phyloP scores from a whole-genome alignment of 345 rosid genomes.

The Erucastrum elatum region DNA sequence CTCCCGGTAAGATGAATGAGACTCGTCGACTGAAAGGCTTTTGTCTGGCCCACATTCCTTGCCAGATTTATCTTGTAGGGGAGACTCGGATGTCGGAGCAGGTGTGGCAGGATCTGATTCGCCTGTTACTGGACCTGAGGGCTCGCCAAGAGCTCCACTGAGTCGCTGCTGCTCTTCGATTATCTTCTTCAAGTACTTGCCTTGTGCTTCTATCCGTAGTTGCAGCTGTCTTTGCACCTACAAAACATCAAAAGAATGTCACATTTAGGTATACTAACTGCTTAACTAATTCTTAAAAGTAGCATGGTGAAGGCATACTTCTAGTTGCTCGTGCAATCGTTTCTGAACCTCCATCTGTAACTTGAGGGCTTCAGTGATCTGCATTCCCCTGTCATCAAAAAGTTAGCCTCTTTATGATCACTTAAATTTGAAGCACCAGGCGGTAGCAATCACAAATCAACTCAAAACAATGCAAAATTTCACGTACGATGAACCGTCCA shows the following conservation, averaged over 20 bases:
- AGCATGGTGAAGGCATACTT: constrained; percentile 59
- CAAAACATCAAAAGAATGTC: constrained; percentile 25
- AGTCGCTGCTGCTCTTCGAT: constrained; percentile 96
- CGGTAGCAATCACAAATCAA: constrained; percentile 18
- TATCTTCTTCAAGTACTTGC: constrained; percentile 95
- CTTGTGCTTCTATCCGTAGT: constrained; percentile 95
- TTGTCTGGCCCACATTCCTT: constrained; percentile 63
- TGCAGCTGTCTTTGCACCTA: constrained; percentile 99
- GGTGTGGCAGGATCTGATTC: constrained; percentile 90
- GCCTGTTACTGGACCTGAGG: constrained; percentile 59
- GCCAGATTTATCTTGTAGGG: constrained; percentile 62
- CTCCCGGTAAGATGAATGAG: constrained; percentile 79
- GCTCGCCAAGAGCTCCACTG: constrained; percentile 67
- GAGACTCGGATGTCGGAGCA: constrained; percentile 78
- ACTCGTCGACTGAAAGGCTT: constrained; percentile 82
- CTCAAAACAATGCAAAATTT: constrained; percentile 8
- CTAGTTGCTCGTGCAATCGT: constrained; percentile 94
- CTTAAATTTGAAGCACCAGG: constrained; percentile 16
- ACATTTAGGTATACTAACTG: not conserved
- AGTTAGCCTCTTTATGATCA: constrained; percentile 13
- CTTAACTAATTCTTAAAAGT: not conserved
- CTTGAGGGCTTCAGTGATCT: constrained; percentile 99
- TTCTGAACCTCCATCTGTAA: constrained; percentile 98
- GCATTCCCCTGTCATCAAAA: constrained; percentile 76
- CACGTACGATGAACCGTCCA: constrained; percentile 96